phyloP scores from a whole-genome alignment of 768 basidiomycete species.

The Dendrothele bispora region DNA sequence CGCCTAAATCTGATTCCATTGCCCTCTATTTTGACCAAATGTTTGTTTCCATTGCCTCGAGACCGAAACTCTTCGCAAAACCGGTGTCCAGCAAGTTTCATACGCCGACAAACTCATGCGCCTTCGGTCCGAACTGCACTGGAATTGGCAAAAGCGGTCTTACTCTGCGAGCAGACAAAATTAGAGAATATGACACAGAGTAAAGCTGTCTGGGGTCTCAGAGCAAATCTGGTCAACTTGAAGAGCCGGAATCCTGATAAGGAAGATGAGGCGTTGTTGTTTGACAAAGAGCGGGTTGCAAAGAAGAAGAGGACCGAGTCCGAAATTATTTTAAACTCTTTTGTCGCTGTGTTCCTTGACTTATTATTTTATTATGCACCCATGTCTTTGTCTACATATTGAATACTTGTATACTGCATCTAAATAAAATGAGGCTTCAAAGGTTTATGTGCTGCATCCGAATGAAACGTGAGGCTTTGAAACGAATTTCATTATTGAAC shows the following conservation, averaged over 20 bases:
- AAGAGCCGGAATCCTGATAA: conserved; percentile 75
- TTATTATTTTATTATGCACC: no score
- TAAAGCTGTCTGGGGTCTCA: conserved; percentile 74
- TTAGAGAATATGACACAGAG: conserved; percentile 59
- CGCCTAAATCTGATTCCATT: conserved; percentile 8
- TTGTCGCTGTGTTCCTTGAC: no score
- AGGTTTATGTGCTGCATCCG: no score
- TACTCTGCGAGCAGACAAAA: conserved; percentile 77
- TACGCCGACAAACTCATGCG: conserved; percentile 88
- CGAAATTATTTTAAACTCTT: no score
- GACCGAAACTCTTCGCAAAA: conserved; percentile 92
- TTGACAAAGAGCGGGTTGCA: conserved; percentile 66
- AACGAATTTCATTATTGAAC: no score
- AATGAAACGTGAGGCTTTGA: no score
- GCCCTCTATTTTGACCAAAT: conserved; percentile 76
- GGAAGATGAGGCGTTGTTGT: conserved; percentile 69
- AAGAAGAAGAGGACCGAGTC: conserved; percentile 71
- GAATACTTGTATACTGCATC: no score
- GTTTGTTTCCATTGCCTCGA: conserved; percentile 97
- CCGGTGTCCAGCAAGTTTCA: conserved; percentile 85
- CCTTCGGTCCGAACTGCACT: conserved; percentile 73
- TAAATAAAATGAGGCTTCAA: no score
- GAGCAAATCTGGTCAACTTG: conserved; percentile 72
- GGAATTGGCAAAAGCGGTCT: conserved; percentile 68
- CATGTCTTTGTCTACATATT: no score